Base-by-base conservation (phyloP, 2,329 filamentous ascomycete species). In the Elsinoe ampelina region DNA sequence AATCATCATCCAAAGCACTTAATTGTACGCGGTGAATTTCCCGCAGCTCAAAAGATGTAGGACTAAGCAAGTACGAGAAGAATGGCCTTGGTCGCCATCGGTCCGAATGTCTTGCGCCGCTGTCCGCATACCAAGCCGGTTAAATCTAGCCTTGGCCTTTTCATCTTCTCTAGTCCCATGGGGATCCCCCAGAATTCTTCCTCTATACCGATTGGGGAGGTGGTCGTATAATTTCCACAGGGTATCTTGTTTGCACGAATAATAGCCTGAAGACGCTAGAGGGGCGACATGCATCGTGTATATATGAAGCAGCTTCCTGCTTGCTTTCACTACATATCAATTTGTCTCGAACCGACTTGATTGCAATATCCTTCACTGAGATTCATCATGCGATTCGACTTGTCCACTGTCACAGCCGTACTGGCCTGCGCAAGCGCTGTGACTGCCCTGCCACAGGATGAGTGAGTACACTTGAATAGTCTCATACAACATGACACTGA, bases 131-230 rank as follows among this genome's bases (percentile, higher is more conserved):
- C 45, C 45, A 35, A 50, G 45, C 45, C 45, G 45, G 45, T 34
- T 50, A 50, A 50, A 45, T 50, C 12, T 30, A 34, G 45, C 13
- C 45, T 50, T 50, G 45, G 45, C 45, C 26, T 34, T 50, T 34
- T 15, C 26, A 50, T 50, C 45, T 50, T 7, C 26, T 30, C 26
- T 7, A 34, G 45, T 35, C 32, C 45, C n/a, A 15, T 50, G 45
- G 30, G 22, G 45, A 45, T 35, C 12, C 45, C 45, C 45, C 45
- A 7, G 45, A 13, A 34, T 50, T 50, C 15, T 50, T 50, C 15
- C 17, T 15, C 13, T 50, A 50, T 34, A 35, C 45, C 32, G 45
- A 35, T 35, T 35, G 26, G 45, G 45, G 30, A 50, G 45, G 45
- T 50, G 45, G 22, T 34, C 32, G 26, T 19, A 15, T 12, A 50